Evolutionary conservation across 108 stramenopile species (phyloP).

Genomic region (Phaeodactylum tricornutum): DNA sequence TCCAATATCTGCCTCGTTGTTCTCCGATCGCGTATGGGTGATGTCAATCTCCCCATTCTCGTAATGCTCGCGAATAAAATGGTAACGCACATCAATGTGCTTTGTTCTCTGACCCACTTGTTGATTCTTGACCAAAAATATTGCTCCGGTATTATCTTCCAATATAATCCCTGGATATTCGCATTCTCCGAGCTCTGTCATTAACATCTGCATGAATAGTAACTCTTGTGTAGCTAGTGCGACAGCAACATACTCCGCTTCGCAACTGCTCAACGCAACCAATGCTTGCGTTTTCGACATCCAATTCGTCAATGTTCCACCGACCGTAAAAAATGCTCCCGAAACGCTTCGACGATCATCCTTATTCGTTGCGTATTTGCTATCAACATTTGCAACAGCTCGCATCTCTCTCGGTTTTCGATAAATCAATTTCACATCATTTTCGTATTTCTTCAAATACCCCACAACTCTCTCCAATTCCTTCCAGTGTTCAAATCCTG

Average conservation of each 20-base stretch:
- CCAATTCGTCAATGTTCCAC: background rate
- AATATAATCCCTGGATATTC: background rate
- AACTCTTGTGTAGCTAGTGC: conserved; percentile 7
- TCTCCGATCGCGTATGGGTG: background rate
- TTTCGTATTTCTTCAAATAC: background rate
- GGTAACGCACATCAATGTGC: conserved; percentile 12
- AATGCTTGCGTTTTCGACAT: conserved; percentile 8
- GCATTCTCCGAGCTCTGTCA: conserved; percentile 5
- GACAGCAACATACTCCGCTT: conserved; percentile 15
- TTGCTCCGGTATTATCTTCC: conserved; percentile 19
- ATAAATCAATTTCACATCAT: conserved; percentile 4
- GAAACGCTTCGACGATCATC: conserved; percentile 9
- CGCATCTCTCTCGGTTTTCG: no score
- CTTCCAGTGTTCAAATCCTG: conserved; percentile 11
- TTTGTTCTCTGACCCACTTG: conserved; percentile 16
- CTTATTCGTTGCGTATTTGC: conserved; percentile 10
- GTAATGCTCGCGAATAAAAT: background rate
- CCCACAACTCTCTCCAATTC: conserved; percentile 13
- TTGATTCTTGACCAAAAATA: conserved; percentile 13
- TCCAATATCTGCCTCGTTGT: background rate
- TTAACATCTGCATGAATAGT: conserved; percentile 13
- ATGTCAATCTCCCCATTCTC: no score
- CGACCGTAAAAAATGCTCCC: conserved; percentile 12
- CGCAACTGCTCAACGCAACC: conserved; percentile 4
- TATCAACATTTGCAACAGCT: no score